Evolutionary conservation across 345 rosid species (phyloP), one percentile per base, ranked within the genome.

Genomic region (Physaria fendleri): DNA sequence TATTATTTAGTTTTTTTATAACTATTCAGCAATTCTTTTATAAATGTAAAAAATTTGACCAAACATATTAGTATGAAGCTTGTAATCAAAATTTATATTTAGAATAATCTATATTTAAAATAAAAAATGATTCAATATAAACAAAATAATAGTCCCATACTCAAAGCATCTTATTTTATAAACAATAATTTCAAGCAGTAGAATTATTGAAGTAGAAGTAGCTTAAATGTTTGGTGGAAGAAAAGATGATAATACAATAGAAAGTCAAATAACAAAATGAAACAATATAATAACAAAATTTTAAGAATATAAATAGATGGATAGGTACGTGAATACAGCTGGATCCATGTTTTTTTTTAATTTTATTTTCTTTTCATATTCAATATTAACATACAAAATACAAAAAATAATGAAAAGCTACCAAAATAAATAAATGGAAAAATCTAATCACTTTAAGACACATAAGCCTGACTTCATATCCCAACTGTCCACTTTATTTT

Each of bases 271-370:
- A 39, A 48, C 43, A 47, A 66, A n/a, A 47, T 66, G 8, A 40
- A 50, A 23, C 52, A 23, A 13, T 23, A 24, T 13, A 34, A 34
- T 60, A 51, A 24, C 29, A 34, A 28, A 52, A 52, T 0, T 0
- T 50, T 34, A 60, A 67, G 37, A 49, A 67, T 37, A 29, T 32
- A 55, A 50, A 41, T 59, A 59, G 65, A 49, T 68, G 78, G 62
- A 62, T 62, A 53, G 46, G 69, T 70, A 51, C 71, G 81, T 76
- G 89, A 78, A 81, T 62, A 86, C 85, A 86, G 90, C 87, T 86
- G 90, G 77, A 81, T 65, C 68, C 74, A 70, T 66, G 40, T 61
- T 66, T 73, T 55, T 79, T 42, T 12, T n/a, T n/a, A n/a, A n/a
- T n/a, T n/a, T n/a, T n/a, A n/a, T 43, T 18, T 27, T 60, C 51